These are phyloP conservation scores for Fusarium aywerte DNA, from an alignment of 2,329 filamentous ascomycete genomes.

Conservation along the genomic window DNA sequence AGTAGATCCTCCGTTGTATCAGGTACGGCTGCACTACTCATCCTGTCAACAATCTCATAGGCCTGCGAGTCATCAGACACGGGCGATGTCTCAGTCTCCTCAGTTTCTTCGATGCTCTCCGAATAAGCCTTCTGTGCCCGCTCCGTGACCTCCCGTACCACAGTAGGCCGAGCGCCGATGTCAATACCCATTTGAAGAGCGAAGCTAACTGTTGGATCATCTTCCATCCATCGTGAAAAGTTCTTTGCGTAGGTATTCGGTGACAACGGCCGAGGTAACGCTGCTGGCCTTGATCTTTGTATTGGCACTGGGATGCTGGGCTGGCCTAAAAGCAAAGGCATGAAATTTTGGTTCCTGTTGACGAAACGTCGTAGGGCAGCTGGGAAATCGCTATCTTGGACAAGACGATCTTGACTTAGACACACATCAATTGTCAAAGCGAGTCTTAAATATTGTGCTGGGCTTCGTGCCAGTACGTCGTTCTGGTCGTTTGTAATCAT, in stretches of 20 bases:
- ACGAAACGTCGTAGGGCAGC: slow-evolving; percentile 4
- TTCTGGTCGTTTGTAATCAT: not conserved
- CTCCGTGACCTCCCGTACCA: not conserved
- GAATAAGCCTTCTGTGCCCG: not conserved
- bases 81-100: not conserved
- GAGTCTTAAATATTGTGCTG: slow-evolving; percentile 27
- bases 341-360: not conserved
- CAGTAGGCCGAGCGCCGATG: not conserved
- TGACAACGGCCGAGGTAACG: slow-evolving; percentile 16
- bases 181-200: slow-evolving; percentile 36
- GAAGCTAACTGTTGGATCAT: slow-evolving; percentile 28
- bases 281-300: not conserved
- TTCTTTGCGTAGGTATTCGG: slow-evolving; percentile 10
- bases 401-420: slow-evolving; percentile 30
- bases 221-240: slow-evolving; percentile 34
- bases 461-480: slow-evolving; percentile 27
- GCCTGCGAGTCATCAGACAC: not conserved
- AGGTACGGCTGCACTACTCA: not conserved
- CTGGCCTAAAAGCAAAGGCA: slow-evolving; percentile 22
- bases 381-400: slow-evolving; percentile 35
- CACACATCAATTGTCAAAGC: slow-evolving; percentile 38
- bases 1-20: slow-evolving; percentile 13
- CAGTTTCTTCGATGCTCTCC: not conserved
- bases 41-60: not conserved
- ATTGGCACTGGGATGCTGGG: not conserved